Base-by-base conservation (phyloP, 1,284 basidiomycete species). In the Mycosarcoma maydis region DNA sequence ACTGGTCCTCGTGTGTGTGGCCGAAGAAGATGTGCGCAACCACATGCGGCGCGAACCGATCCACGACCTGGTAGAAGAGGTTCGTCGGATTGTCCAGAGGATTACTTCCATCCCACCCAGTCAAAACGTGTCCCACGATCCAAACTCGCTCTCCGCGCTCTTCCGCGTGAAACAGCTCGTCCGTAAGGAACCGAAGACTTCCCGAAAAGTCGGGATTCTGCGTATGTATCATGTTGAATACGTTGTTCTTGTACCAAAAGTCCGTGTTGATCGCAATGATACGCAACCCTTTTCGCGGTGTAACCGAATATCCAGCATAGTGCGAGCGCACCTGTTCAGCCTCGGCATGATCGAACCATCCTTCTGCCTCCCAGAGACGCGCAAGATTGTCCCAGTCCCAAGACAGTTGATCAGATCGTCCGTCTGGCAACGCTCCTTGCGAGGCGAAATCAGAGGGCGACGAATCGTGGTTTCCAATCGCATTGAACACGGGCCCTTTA, bases 11-110 rank as follows among this genome's bases (percentile, higher is more conserved):
- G 66, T 92, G 90, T 1, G 89, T 89, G 78, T 92, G 91, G 2
- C 90, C 90, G 74, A 86, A 91, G 84, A 92, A 91, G 39, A 91
- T 69, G 88, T 89, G 88, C 26, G 89, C 88, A 59, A 92, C 90
- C 54, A 91, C 89, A 76, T 91, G 89, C 14, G 85, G 85, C 5
- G 90, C 88, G 81, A 87, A 92, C 16, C 90, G 87, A 74, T 91
- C 89, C 50, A 92, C 89, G 56, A 90, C 92, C 54, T 72, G 62
- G 53, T 78, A 61, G 46, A 73, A 58, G 45, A 75, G 69, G 54
- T 76, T 75, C 3, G 77, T 80, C 16, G 71, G 65, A 47, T 71
- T 72, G 61, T 54, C 57, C 57, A 84, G 67, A 60, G 89, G 88
- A 88, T 92, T 80, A 88, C 89, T 83, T 22, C 77, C 77, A 73